Base-by-base conservation (phyloP, 305 asterid genomes). In the Plantago coronopus region DNA sequence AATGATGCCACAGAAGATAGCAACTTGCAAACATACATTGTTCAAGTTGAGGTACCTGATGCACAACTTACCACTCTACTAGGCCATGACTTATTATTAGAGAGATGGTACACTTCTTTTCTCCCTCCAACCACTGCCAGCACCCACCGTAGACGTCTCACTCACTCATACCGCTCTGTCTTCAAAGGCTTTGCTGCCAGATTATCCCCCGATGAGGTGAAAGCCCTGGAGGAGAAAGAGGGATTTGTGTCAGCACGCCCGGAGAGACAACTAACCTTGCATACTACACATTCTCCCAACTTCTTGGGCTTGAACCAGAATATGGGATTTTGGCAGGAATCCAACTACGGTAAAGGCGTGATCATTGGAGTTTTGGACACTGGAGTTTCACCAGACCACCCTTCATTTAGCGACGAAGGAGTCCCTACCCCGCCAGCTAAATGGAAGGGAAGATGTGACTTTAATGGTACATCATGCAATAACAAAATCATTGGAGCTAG, bases 401-500 rank as follows among this genome's bases (percentile, higher is more conserved):
- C 83, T 7, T 84, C 88, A 1, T 84, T 84, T 18, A 45, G 46
- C 3, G 85, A 72, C 23, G 65, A 72, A 59, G 81, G 82, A 5
- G 67, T 82, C 79, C 78, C 84, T 2, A 72, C 81, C 3, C 87
- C 94, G 1, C 87, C 89, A 0, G 62, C 70, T 14, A 85, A 80
- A 59, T 82, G 89, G 89, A 78, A 68, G 70, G 87, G 89, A 0
- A 64, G 21, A 54, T 85, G 94, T n/a, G 76, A 77, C 10, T 74
- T 76, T 47, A 45, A 67, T 27, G 59, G 15, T 31, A 64, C 81
- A 0, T 61, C 46, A 1, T 82, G 87, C 58, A 85, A 82, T 46
- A 85, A 81, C 63, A 82, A 82, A 25, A 63, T 85, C 38, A 82
- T 85, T 17, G 89, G 94, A 27, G 84, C 83, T 2, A 73, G 84